Evolutionary conservation across 2,329 filamentous ascomycete species (phyloP).

Genomic region (Cucurbitaria berberidis): DNA sequence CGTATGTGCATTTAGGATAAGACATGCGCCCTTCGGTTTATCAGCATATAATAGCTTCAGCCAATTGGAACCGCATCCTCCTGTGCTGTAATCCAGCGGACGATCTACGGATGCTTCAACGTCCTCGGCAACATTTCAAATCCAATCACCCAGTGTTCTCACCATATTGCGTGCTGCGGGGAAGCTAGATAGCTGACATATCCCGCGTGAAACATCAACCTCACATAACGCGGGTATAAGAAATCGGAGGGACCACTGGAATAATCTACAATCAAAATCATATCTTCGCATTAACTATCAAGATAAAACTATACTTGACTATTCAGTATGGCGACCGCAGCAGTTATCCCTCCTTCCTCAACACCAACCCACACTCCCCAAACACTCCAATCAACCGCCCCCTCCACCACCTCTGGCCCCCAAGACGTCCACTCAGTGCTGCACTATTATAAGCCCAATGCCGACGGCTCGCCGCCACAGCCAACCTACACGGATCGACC

Average conservation of each 20-base stretch:
- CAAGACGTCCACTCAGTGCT: slow-evolving; percentile 36
- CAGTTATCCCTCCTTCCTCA: slow-evolving; percentile 29
- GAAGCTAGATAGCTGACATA: slow-evolving; percentile 36
- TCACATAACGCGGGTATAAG: slow-evolving; percentile 8
- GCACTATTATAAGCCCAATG: slow-evolving; percentile 38
- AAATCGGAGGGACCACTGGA: background rate
- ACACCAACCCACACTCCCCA: slow-evolving; percentile 24
- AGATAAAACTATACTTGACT: background rate
- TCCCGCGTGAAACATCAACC: slow-evolving; percentile 10
- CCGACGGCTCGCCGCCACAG: slow-evolving; percentile 37
- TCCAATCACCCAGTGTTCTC: slow-evolving; percentile 18
- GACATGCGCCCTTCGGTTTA: background rate
- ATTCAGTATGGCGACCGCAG: slow-evolving; percentile 34
- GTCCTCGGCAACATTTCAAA: slow-evolving; percentile 21
- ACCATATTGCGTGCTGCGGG: slow-evolving; percentile 42
- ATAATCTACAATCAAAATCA: no score
- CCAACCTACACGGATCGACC: slow-evolving; percentile 38
- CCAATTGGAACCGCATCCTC: background rate
- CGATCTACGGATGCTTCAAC: background rate
- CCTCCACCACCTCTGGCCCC: slow-evolving; percentile 4
- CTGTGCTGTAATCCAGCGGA: background rate
- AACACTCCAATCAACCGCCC: slow-evolving; percentile 9
- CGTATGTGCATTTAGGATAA: background rate
- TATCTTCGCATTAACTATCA: no score
- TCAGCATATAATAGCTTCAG: background rate